Conservation (phyloP, 768 basidiomycete genomes). For the Russula abietina region DNA sequence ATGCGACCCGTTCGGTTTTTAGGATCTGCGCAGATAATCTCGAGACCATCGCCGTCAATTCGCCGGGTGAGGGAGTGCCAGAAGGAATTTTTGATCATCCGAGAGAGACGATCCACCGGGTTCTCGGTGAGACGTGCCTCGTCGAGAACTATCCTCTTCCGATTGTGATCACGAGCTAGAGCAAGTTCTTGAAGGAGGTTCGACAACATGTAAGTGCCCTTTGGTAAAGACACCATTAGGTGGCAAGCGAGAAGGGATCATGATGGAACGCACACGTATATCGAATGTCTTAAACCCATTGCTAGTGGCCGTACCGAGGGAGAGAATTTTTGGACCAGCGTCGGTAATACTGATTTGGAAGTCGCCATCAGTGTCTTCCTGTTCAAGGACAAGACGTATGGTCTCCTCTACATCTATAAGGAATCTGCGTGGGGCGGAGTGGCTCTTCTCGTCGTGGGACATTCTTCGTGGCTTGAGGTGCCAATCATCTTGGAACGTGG, state of each 20-base stretch:
- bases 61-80: constrained; percentile 96
- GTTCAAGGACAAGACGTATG: constrained; percentile 90
- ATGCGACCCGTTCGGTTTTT: constrained; percentile 92
- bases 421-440: constrained; percentile 74
- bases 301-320: constrained; percentile 91
- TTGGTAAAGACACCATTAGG: constrained; percentile 21
- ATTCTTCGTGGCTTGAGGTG: constrained; percentile 70
- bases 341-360: constrained; percentile 96
- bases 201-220: constrained; percentile 99
- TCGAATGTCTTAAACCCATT: constrained; percentile 99
- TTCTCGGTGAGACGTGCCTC: constrained; percentile 97
- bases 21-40: constrained; percentile 96
- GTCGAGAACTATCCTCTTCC: constrained; percentile 97
- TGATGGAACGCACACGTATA: constrained; percentile 60
- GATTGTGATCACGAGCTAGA: constrained; percentile 87
- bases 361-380: constrained; percentile 96
- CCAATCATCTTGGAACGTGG: constrained; percentile 72
- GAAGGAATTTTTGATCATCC: constrained; percentile 97
- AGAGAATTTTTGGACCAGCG: constrained; percentile 93
- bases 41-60: constrained; percentile 94
- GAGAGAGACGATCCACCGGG: constrained; percentile 90
- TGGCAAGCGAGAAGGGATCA: constrained; percentile 7
- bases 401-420: constrained; percentile 98
- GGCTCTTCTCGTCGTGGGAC: constrained; percentile 88
- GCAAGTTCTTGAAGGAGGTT: constrained; percentile 98